Conservation (phyloP, 805 yeast genomes). For the Debaryomyces prosopidis region DNA sequence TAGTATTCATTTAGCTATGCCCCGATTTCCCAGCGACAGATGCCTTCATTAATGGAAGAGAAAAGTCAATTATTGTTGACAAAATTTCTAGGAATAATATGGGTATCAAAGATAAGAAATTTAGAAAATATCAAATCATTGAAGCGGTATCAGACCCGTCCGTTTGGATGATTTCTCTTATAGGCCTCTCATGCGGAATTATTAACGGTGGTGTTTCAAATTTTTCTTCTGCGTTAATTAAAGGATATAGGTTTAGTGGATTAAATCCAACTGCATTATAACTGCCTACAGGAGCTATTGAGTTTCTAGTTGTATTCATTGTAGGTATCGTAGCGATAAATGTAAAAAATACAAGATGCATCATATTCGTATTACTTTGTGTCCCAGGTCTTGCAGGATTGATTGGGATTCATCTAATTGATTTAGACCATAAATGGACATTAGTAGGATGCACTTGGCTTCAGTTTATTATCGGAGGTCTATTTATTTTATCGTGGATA, state of each 20-base stretch:
- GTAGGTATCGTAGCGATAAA: constrained; percentile 25
- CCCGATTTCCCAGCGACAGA: constrained; percentile 31
- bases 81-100: constrained; percentile 22
- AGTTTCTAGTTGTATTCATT: constrained; percentile 23
- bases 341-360: constrained; percentile 16
- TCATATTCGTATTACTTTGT: constrained; percentile 16
- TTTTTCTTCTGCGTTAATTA: constrained; percentile 27
- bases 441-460: constrained; percentile 32
- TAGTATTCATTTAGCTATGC: constrained; percentile 15
- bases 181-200: constrained; percentile 32
- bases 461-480: constrained; percentile 30
- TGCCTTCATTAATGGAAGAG: constrained; percentile 32
- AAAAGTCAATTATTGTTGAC: constrained; percentile 22
- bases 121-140: constrained; percentile 17
- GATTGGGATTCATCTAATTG: constrained; percentile 21
- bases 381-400: constrained; percentile 25
- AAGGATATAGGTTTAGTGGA: constrained; percentile 32
- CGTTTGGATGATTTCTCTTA: constrained; percentile 19
- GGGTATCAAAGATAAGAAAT: constrained; percentile 25
- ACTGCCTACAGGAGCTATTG: constrained; percentile 28
- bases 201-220: constrained; percentile 28
- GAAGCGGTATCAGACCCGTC: constrained; percentile 22
- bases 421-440: constrained; percentile 20
- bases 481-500: constrained; percentile 28
- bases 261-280: constrained; percentile 27